A percentile compares a stretch with the other conserved stretches of the same genome.
phyloP scores from a whole-genome alignment of 2,329 filamentous ascomycete genomes.

The Paraconiothyrium sp. region DNA sequence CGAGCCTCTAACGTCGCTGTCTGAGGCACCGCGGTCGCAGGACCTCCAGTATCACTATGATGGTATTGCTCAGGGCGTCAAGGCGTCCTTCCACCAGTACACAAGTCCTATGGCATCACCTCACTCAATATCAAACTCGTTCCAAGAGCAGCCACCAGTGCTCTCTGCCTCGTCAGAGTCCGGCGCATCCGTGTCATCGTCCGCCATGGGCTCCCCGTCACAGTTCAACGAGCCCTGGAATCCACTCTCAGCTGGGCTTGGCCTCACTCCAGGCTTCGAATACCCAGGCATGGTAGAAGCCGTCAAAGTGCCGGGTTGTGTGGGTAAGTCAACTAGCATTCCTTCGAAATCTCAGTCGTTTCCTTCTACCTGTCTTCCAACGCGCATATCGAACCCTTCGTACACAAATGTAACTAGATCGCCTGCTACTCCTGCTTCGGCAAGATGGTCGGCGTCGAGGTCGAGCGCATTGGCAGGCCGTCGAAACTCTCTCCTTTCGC shows the following conservation, averaged over 20 bases:
- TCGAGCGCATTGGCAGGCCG: conserved; percentile 21
- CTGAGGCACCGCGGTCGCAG: conserved; percentile 42
- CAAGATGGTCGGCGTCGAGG: conserved; percentile 40
- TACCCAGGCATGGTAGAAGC: conserved; percentile 58
- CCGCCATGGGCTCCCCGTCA: conserved; percentile 62
- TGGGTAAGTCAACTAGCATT: conserved; percentile 59
- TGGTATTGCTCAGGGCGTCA: conserved; percentile 48
- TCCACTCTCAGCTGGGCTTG: conserved; percentile 64
- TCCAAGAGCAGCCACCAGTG: conserved; percentile 57
- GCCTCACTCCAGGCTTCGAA: conserved; percentile 67
- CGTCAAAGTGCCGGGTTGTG: conserved; percentile 56
- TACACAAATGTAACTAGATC: conserved; percentile 42
- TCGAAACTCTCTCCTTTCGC: conserved; percentile 41
- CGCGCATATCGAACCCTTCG: conserved; percentile 20
- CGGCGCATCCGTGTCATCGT: conserved; percentile 61
- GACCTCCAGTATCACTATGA: conserved; percentile 50
- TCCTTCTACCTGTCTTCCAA: conserved; percentile 31
- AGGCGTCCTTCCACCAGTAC: conserved; percentile 47
- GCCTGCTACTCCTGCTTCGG: conserved; percentile 51
- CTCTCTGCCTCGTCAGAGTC: conserved; percentile 62
- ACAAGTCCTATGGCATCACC: conserved; percentile 55
- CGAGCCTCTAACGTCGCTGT: conserved; percentile 47
- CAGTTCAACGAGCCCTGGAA: conserved; percentile 69
- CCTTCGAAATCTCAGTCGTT: conserved; percentile 45
- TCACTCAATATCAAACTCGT: conserved; percentile 56